These are phyloP conservation scores for Ilyonectria destructans DNA, from an alignment of 2,329 filamentous ascomycete genomes.

Conservation along the genomic window DNA sequence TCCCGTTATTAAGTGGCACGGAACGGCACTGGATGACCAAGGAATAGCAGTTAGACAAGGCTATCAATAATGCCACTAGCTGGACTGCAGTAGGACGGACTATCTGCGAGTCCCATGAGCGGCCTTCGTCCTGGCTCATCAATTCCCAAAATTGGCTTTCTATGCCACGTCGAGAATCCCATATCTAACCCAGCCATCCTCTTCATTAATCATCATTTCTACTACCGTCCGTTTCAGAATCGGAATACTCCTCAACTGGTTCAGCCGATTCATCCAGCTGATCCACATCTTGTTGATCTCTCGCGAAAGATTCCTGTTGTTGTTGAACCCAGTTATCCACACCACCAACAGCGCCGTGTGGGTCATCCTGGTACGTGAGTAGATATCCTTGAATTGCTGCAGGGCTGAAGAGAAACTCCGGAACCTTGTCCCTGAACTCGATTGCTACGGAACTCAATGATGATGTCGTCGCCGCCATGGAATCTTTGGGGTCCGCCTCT, in stretches of 20 bases:
- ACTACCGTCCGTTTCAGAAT: not conserved
- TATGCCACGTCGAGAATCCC: not conserved
- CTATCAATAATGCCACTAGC: not conserved
- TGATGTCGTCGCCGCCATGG: not conserved
- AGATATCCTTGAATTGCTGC: conserved; percentile 41
- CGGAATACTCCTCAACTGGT: not conserved
- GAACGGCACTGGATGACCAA: too few species aligned
- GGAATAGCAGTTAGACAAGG: too few species aligned
- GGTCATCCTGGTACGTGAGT: conserved; percentile 34
- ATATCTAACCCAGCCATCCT: not conserved
- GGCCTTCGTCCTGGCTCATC: not conserved
- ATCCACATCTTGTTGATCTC: not conserved
- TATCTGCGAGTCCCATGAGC: not conserved
- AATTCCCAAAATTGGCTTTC: not conserved
- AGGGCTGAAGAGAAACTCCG: conserved; percentile 34
- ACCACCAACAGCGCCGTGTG: conserved; percentile 24
- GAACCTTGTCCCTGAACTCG: conserved; percentile 32
- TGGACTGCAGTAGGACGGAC: not conserved
- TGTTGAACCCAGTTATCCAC: conserved; percentile 31
- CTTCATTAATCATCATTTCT: not conserved
- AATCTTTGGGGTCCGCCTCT: not conserved
- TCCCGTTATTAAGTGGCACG: too few species aligned
- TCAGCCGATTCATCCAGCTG: not conserved
- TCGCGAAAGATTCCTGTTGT: not conserved
- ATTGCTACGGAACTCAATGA: conserved; percentile 17